Percentiles rank a stretch among this genome's conserved stretches.
Conservation (phyloP, 257 asterid species). For the Osmanthus fragrans region DNA sequence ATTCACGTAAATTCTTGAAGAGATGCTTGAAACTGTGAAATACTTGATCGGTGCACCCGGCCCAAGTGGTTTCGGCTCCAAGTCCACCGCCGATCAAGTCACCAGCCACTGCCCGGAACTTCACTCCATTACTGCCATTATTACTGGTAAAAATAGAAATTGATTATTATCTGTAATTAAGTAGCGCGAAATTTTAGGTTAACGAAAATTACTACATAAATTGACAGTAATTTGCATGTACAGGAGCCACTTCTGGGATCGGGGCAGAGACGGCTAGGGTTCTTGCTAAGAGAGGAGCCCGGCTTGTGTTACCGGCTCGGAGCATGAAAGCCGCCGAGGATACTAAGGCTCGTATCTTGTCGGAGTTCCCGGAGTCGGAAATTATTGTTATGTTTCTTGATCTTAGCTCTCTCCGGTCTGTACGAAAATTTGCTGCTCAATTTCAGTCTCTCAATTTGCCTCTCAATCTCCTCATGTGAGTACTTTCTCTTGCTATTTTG, state of each 20-base stretch:
- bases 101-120: slow-evolving; percentile 53
- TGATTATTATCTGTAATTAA: too few species aligned
- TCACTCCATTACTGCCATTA: slow-evolving; percentile 70
- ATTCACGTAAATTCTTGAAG: not conserved
- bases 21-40: slow-evolving; percentile 74
- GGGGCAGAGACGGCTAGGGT: slow-evolving; percentile 95
- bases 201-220: not conserved
- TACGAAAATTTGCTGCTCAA: slow-evolving; percentile 61
- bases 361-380: slow-evolving; percentile 66
- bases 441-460: slow-evolving; percentile 68
- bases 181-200: not conserved
- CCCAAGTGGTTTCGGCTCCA: slow-evolving; percentile 76
- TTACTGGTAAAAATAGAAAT: slow-evolving; percentile 50
- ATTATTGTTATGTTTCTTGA: slow-evolving; percentile 78
- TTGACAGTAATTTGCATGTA: not conserved
- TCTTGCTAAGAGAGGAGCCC: slow-evolving; percentile 81
- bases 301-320: slow-evolving; percentile 82
- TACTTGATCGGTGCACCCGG: slow-evolving; percentile 82
- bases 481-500: not conserved
- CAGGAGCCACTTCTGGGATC: slow-evolving; percentile 96
- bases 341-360: slow-evolving; percentile 52
- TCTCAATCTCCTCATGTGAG: slow-evolving; percentile 84
- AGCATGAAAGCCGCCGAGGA: slow-evolving; percentile 82
- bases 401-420: slow-evolving; percentile 79
- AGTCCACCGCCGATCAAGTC: slow-evolving; percentile 81